Percentiles rank a stretch among this genome's conserved stretches.
phyloP scores from a whole-genome alignment of 2,329 filamentous ascomycete genomes.

The Colletotrichum eleusines region DNA sequence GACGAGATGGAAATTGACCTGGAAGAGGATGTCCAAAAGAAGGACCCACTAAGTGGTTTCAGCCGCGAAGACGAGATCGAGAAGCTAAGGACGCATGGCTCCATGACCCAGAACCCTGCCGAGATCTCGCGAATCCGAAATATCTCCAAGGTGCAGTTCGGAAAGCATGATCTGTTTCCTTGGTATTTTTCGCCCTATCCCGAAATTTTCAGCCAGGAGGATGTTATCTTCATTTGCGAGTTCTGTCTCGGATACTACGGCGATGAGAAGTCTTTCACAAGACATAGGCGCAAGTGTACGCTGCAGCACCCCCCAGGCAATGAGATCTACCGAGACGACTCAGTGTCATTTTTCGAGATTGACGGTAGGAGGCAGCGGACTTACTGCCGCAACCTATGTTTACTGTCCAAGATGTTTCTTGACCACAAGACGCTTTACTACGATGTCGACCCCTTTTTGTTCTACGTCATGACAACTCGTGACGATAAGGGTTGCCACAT shows the following conservation, averaged over 20 bases:
- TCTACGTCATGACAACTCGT: constrained; percentile 96
- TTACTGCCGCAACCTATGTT: constrained; percentile 95
- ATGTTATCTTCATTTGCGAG: constrained; percentile 96
- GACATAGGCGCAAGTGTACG: constrained; percentile 91
- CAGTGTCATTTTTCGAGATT: constrained; percentile 96
- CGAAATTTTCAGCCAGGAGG: constrained; percentile 86
- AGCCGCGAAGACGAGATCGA: constrained; percentile 94
- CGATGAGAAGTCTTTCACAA: constrained; percentile 82
- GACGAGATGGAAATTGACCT: constrained; percentile 70
- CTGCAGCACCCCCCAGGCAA: constrained; percentile 95
- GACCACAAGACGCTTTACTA: constrained; percentile 99
- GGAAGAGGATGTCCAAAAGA: constrained; percentile 58
- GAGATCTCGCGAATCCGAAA: constrained; percentile 97
- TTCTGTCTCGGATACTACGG: constrained; percentile 95
- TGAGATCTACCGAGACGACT: constrained; percentile 96
- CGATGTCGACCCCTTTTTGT: constrained; percentile 98
- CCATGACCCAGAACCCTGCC: constrained; percentile 98
- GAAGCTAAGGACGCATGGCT: constrained; percentile 91
- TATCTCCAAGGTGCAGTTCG: constrained; percentile 94
- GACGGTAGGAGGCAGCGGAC: constrained; percentile 94
- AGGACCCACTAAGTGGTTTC: constrained; percentile 65
- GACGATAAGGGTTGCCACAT: constrained; percentile 93
- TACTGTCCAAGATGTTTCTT: constrained; percentile 95
- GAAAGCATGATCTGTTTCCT: constrained; percentile 89
- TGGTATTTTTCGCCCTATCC: constrained; percentile 99